phyloP scores from a whole-genome alignment of 2,329 filamentous ascomycete genomes.

The Aspergillus sclerotialis region DNA sequence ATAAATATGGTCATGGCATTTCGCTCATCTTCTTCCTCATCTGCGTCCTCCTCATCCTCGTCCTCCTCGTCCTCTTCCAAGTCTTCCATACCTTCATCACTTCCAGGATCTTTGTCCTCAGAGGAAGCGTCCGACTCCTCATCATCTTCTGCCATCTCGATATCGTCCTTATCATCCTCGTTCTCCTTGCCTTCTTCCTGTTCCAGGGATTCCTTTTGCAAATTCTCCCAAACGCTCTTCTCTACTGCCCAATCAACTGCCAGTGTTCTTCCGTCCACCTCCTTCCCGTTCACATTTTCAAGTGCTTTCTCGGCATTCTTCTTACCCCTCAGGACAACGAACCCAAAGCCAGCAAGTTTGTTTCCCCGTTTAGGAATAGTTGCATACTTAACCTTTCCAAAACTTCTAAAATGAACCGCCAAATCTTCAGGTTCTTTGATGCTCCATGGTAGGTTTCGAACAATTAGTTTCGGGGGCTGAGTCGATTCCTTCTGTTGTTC shows the following conservation, averaged over 20 bases:
- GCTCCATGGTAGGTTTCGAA: conserved; percentile 93
- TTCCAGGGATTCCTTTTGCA: conserved; percentile 41
- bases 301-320: conserved; percentile 91
- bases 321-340: conserved; percentile 77
- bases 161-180: conserved; percentile 39
- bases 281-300: conserved; percentile 77
- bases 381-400: conserved; percentile 83
- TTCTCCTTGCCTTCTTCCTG: conserved; percentile 17
- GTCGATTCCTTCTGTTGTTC: conserved; percentile 55
- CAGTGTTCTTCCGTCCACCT: conserved; percentile 76
- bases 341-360: conserved; percentile 78
- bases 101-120: conserved; percentile 34
- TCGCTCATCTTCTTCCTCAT: conserved; percentile 41
- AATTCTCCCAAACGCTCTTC: conserved; percentile 73
- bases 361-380: conserved; percentile 72
- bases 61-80: conserved; percentile 40
- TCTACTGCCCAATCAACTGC: conserved; percentile 98
- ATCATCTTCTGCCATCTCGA: conserved; percentile 52
- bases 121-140: conserved; percentile 36
- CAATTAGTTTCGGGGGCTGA: conserved; percentile 69
- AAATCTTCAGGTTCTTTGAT: conserved; percentile 82
- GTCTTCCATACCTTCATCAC: conserved; percentile 27
- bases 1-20: conserved; percentile 80
- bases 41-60: conserved; percentile 37
- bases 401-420: conserved; percentile 70